Conservation (phyloP, 2,329 filamentous ascomycete genomes). For the Claviceps africana region DNA sequence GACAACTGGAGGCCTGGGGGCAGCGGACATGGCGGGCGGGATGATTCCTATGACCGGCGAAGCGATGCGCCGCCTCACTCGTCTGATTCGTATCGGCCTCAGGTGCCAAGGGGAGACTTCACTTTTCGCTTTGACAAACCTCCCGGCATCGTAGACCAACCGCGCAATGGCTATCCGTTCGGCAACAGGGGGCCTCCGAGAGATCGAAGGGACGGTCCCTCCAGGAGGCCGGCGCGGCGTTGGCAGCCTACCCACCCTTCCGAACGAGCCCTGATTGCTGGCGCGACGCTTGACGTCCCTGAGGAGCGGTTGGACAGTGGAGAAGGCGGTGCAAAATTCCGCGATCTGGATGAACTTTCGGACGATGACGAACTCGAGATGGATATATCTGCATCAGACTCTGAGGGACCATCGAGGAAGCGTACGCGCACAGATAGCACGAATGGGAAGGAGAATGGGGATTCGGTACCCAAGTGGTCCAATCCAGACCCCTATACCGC, state of each 20-base stretch:
- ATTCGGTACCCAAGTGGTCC: constrained; percentile 65
- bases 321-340: constrained; percentile 35
- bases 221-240: constrained; percentile 14
- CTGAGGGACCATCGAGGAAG: constrained; percentile 28
- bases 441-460: constrained; percentile 22
- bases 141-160: constrained; percentile 28
- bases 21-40: constrained; percentile 11
- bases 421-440: constrained; percentile 15
- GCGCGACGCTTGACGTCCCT: constrained; percentile 25
- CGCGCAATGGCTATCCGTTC: constrained; percentile 7
- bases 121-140: constrained; percentile 42
- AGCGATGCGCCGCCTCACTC: constrained; percentile 12
- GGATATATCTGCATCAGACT: constrained; percentile 34
- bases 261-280: constrained; percentile 35
- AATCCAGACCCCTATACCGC: constrained; percentile 91
- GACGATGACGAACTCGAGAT: constrained; percentile 51
- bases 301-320: constrained; percentile 33
- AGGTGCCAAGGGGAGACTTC: constrained; percentile 34
- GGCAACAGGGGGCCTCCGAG: constrained; percentile 9
- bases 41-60: constrained; percentile 10
- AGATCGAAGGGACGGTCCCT: constrained; percentile 13
- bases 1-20: constrained; percentile 19
- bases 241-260: constrained; percentile 28
- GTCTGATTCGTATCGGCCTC: constrained; percentile 17
- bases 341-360: constrained; percentile 41